phyloP scores from a whole-genome alignment of 176 grass and related monocot species.

The Zizania latifolia region DNA sequence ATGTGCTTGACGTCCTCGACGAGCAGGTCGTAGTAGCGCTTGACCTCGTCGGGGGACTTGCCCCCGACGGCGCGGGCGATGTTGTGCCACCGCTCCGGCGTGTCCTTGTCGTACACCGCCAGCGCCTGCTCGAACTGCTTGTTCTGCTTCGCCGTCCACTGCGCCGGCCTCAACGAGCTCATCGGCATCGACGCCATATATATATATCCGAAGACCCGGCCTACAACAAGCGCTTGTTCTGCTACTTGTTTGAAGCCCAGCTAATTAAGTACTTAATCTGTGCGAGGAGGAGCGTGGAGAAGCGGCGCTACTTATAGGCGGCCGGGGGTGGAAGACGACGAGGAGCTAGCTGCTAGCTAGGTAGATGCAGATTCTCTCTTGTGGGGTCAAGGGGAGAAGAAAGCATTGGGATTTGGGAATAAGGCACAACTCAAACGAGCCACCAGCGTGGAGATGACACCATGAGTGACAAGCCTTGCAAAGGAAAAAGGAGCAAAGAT shows the following conservation, averaged over 20 bases:
- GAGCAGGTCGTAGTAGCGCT: slow-evolving; percentile 55
- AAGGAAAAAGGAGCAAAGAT: slow-evolving; percentile 31
- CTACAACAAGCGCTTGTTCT: background rate
- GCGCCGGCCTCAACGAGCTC: slow-evolving; percentile 23
- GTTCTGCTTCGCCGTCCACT: slow-evolving; percentile 61
- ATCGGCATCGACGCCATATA: slow-evolving; percentile 61
- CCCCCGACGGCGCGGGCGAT: slow-evolving; percentile 56
- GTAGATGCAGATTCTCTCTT: background rate
- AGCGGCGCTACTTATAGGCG: slow-evolving; percentile 30
- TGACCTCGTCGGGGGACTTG: slow-evolving; percentile 59
- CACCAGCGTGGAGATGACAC: slow-evolving; percentile 10
- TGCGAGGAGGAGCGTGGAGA: background rate
- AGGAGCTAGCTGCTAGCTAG: background rate
- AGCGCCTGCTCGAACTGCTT: slow-evolving; percentile 70
- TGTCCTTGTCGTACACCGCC: slow-evolving; percentile 51
- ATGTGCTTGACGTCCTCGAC: slow-evolving; percentile 49
- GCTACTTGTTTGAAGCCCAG: background rate
- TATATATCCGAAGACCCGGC: too few species aligned
- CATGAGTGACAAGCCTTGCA: background rate
- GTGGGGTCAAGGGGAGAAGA: too few species aligned
- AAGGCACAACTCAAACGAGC: slow-evolving; percentile 25
- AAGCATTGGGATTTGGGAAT: background rate
- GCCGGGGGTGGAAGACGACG: background rate
- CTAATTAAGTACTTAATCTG: too few species aligned
- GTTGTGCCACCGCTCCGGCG: slow-evolving; percentile 66